Base-by-base conservation (phyloP, 1,284 basidiomycete genomes). In the Ustilago sp. region DNA sequence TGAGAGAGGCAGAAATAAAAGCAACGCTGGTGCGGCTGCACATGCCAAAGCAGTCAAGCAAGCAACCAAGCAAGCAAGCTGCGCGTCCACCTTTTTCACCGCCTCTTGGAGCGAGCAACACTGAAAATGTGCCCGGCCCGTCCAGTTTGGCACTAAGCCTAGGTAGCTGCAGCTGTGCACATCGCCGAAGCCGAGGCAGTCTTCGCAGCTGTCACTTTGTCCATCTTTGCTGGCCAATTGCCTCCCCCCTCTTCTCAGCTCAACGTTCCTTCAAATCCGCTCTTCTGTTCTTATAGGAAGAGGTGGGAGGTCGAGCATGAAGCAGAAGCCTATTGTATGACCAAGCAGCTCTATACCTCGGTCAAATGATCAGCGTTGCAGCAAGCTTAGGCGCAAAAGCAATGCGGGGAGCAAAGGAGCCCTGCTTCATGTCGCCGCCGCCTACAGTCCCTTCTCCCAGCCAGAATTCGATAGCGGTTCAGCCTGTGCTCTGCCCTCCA, bases 131-230 rank as follows among this genome's bases (percentile, higher is more conserved):
- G 56, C 56, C 41, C 13, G 54, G 7, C 28, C 28, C 32, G 58
- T 53, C 36, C 34, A 58, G 59, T 68, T 68, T 50, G 65, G 55
- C 65, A 68, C 59, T 68, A 59, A 54, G 65, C 17, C 39, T 28
- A 52, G 15, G 54, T 48, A 47, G 34, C n/a, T n/a, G 36, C 34
- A 39, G 53, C 50, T 39, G 38, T 52, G 48, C 39, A 55, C 59
- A 59, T 71, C 68, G 68, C 63, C 68, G 68, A 71, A 71, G 68
- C 68, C 59, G 59, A 58, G 43, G 56, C 56, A 58, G 17, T n/a
- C 55, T 35, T 53, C 17, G 9, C 51, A 19, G 32, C 51, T 53
- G 51, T 53, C 51, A 36, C 15, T 35, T 50, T 50, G 31, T 12
- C 3, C 28, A 31, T 17, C 41, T 11, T 17, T 17, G 2, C 15